Evolutionary conservation across 192 early-diverging fungal species (phyloP).

Genomic region (Hyaloraphidium curvatum): DNA sequence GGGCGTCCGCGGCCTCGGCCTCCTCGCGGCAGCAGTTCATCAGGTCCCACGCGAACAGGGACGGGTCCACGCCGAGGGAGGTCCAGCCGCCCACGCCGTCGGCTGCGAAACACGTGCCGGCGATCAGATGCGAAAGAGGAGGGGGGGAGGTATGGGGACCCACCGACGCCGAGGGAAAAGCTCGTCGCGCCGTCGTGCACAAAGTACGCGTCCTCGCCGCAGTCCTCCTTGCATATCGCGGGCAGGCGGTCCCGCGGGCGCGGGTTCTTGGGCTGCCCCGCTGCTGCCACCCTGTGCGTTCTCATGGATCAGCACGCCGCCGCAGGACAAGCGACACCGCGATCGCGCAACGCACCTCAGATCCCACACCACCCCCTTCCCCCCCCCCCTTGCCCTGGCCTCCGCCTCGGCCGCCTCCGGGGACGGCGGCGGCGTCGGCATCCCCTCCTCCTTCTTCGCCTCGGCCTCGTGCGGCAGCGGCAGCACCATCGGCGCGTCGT

Average conservation of each 20-base stretch:
- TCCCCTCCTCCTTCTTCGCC: too few species aligned
- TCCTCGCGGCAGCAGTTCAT: slow-evolving; percentile 7
- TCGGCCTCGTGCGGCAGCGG: too few species aligned
- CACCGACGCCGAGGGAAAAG: slow-evolving; percentile 1
- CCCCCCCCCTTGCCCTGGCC: too few species aligned
- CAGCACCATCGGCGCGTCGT: too few species aligned
- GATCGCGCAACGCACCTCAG: too few species aligned
- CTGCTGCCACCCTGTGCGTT: slow-evolving; percentile 1
- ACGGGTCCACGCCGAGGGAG: slow-evolving; percentile 4
- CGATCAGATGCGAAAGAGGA: too few species aligned
- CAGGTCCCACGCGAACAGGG: slow-evolving; percentile 11
- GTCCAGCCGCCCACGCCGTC: slow-evolving; percentile 11
- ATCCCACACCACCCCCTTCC: too few species aligned
- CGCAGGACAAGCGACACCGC: too few species aligned
- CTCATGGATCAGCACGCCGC: too few species aligned
- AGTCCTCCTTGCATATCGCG: slow-evolving; percentile 4
- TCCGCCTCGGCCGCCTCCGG: too few species aligned
- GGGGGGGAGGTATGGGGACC: too few species aligned
- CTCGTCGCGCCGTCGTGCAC: neutral
- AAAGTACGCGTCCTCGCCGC: slow-evolving; percentile 10
- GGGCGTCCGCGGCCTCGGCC: neutral
- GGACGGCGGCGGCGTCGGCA: too few species aligned
- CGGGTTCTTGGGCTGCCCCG: neutral
- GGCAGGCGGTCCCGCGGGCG: neutral
- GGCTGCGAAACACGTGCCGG: neutral